phyloP scores from a whole-genome alignment of 768 basidiomycete genomes.

The Auricularia cornea region DNA sequence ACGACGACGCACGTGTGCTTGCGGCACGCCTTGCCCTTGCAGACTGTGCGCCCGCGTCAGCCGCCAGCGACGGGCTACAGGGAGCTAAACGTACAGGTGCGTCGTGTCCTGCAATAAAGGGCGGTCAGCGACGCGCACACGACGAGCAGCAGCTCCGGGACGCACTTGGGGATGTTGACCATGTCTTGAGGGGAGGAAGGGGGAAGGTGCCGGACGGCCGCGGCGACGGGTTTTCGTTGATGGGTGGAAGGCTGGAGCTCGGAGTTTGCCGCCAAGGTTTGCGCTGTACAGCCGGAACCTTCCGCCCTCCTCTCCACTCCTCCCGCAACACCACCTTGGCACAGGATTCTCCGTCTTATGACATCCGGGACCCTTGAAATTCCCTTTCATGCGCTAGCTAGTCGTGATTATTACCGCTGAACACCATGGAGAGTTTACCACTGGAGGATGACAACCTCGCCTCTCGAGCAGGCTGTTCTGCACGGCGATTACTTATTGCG shows the following conservation, averaged over 20 bases:
- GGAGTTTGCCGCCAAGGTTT: background rate
- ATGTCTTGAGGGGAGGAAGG: slow-evolving; percentile 29
- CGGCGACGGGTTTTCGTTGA: slow-evolving; percentile 20
- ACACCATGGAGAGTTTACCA: too few species aligned
- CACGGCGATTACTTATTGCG: too few species aligned
- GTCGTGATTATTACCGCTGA: too few species aligned
- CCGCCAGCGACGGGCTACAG: slow-evolving; percentile 9
- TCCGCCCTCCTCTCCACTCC: too few species aligned
- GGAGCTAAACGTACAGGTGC: slow-evolving; percentile 71
- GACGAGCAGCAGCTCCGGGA: slow-evolving; percentile 11
- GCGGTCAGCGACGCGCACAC: slow-evolving; percentile 10
- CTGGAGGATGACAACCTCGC: too few species aligned
- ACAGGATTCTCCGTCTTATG: too few species aligned
- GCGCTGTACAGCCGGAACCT: background rate
- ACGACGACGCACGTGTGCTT: slow-evolving; percentile 79
- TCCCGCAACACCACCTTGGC: too few species aligned
- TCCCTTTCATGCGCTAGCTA: too few species aligned
- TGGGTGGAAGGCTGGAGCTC: slow-evolving; percentile 24
- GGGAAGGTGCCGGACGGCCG: slow-evolving; percentile 20
- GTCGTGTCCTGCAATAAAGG: slow-evolving; percentile 60
- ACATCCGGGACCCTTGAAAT: too few species aligned
- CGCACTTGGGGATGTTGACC: slow-evolving; percentile 95
- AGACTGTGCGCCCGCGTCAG: slow-evolving; percentile 40
- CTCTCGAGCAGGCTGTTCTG: too few species aligned
- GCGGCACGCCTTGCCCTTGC: slow-evolving; percentile 95